Percentiles rank a stretch among this genome's conserved stretches.
Conservation (phyloP, 75 land plant genomes). For the Adiantum capillusveneris region DNA sequence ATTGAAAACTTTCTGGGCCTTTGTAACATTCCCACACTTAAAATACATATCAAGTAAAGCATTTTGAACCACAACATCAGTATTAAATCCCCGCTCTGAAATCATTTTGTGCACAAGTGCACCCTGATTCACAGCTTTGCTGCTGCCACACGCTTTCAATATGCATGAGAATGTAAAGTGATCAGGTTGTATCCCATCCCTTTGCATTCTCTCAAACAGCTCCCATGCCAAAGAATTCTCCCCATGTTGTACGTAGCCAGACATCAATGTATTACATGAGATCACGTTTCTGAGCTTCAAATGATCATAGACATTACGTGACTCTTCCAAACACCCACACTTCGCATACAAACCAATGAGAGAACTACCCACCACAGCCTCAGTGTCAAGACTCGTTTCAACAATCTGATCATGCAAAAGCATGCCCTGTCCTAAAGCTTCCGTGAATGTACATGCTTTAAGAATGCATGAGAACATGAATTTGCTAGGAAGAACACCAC, state of each 20-base stretch:
- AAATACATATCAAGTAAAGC: slow-evolving; percentile 17
- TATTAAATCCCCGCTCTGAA: slow-evolving; percentile 4
- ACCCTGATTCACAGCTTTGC: slow-evolving; percentile 1
- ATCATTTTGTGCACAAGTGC: slow-evolving; percentile 4
- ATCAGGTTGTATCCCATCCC: slow-evolving; percentile 5
- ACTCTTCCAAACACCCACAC: slow-evolving; percentile 27
- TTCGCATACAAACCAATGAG: slow-evolving; percentile 38
- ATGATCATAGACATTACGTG: slow-evolving; percentile 27
- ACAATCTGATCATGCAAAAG: slow-evolving; percentile 27
- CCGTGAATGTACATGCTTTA: slow-evolving; percentile 17
- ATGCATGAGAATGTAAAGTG: not conserved
- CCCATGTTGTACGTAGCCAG: slow-evolving; percentile 37
- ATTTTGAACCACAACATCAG: slow-evolving; percentile 4
- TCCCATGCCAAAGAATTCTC: slow-evolving; percentile 2
- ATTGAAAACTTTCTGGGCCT: slow-evolving; percentile 16
- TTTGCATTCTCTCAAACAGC: slow-evolving; percentile 11
- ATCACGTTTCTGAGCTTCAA: slow-evolving; percentile 21
- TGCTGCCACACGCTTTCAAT: slow-evolving; percentile 10
- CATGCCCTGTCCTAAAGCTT: slow-evolving; percentile 5
- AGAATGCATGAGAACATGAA: slow-evolving; percentile 23
- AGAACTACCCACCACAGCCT: slow-evolving; percentile 38
- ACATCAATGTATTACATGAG: slow-evolving; percentile 53
- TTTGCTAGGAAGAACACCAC: not conserved
- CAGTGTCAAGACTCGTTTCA: slow-evolving; percentile 19
- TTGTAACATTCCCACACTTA: slow-evolving; percentile 15